phyloP scores from a whole-genome alignment of 306 rosid genomes.

The Ochetophila trinervis region DNA sequence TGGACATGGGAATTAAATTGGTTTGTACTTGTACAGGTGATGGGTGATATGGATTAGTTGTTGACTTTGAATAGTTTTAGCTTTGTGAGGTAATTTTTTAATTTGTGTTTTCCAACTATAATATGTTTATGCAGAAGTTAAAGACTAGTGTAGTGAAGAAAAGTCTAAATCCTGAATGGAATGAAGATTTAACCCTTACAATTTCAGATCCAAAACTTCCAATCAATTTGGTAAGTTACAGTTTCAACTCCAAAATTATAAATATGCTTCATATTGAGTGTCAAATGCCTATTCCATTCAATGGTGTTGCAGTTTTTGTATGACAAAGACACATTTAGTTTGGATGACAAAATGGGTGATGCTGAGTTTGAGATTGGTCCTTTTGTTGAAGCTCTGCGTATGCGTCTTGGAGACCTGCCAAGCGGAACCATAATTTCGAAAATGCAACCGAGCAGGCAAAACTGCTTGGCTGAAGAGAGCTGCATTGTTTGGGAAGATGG shows the following conservation, averaged over 20 bases:
- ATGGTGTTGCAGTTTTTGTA: constrained; percentile 52
- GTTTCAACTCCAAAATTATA: background rate
- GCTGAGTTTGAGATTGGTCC: constrained; percentile 67
- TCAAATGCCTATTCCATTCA: background rate
- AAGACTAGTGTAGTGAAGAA: constrained; percentile 32
- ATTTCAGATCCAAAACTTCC: constrained; percentile 34
- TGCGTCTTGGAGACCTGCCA: constrained; percentile 41
- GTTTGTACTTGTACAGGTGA: too few relatives aligned
- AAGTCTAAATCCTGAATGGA: constrained; percentile 28
- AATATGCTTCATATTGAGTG: background rate
- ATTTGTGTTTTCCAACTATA: background rate
- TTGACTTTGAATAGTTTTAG: too few relatives aligned
- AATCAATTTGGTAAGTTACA: constrained; percentile 48
- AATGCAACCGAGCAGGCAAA: constrained; percentile 51
- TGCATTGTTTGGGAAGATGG: constrained; percentile 52
- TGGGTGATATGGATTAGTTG: too few relatives aligned
- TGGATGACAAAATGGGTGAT: constrained; percentile 89
- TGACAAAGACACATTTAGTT: constrained; percentile 62
- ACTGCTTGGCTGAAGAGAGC: constrained; percentile 80
- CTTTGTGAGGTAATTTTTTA: too few relatives aligned
- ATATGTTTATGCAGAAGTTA: constrained; percentile 18
- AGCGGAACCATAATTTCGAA: constrained; percentile 48
- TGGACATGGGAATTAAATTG: too few relatives aligned
- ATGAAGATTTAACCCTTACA: constrained; percentile 33
- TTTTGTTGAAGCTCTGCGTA: constrained; percentile 52